phyloP scores from a whole-genome alignment of 164 flowering plant species.

The Aristolochia californica region DNA sequence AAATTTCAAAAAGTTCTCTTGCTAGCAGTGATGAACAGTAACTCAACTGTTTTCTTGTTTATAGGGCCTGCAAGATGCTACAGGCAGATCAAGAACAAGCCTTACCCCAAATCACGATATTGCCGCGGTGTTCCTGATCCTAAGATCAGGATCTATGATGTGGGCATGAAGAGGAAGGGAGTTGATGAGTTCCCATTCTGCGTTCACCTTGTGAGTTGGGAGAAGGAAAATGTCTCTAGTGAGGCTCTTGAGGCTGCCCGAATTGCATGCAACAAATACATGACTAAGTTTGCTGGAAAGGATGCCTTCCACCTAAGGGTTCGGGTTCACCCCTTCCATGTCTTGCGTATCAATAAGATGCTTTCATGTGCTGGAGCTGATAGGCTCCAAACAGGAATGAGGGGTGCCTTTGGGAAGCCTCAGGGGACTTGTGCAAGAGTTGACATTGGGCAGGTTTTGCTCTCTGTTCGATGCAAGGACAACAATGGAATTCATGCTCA shows the following conservation, averaged over 20 bases:
- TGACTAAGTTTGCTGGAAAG: too few relatives aligned
- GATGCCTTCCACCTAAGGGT: slow-evolving; percentile 59
- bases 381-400: too few relatives aligned
- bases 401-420: too few relatives aligned
- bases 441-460: too few relatives aligned
- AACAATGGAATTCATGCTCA: slow-evolving; percentile 36
- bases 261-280: too few relatives aligned
- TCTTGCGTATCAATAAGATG: slow-evolving; percentile 60
- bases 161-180: slow-evolving; percentile 36
- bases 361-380: slow-evolving; percentile 71
- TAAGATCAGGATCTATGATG: slow-evolving; percentile 31
- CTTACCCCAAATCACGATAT: slow-evolving; percentile 30
- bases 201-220: slow-evolving; percentile 58
- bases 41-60: too few relatives aligned
- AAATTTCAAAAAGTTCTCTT: too few relatives aligned
- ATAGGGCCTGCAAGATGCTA: slow-evolving; percentile 35
- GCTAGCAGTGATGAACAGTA: too few relatives aligned
- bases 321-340: slow-evolving; percentile 61
- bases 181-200: slow-evolving; percentile 63
- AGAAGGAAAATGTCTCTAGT: slow-evolving; percentile 58
- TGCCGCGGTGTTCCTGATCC: slow-evolving; percentile 38
- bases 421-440: too few relatives aligned
- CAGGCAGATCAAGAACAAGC: slow-evolving; percentile 30
- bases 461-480: slow-evolving; percentile 67
- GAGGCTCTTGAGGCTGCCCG: slow-evolving; percentile 60